These are phyloP conservation scores for Aspergillus cristatus DNA, from an alignment of 495 filamentous ascomycete species.

Conservation along the genomic window DNA sequence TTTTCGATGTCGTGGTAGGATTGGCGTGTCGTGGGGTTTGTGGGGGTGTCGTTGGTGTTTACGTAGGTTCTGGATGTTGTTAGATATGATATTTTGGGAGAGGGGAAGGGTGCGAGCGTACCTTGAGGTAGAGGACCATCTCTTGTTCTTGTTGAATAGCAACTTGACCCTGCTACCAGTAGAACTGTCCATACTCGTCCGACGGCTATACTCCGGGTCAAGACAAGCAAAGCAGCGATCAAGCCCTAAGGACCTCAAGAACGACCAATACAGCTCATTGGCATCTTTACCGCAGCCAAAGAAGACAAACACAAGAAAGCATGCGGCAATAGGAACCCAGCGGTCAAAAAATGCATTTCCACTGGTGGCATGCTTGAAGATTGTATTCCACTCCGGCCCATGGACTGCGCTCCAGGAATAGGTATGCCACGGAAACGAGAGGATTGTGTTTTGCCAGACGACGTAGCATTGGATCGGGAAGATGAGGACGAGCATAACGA, in stretches of 20 bases:
- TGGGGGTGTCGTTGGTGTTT: conserved; percentile 2
- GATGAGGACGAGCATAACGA: conserved; percentile 55
- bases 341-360: conserved; percentile 49
- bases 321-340: conserved; percentile 56
- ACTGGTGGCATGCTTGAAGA: conserved; percentile 35
- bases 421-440: conserved; percentile 25
- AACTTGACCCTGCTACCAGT: conserved; percentile 17
- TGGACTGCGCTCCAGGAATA: conserved; percentile 52
- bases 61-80: conserved; percentile 4
- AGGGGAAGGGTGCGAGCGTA: conserved; percentile 5
- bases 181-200: conserved; percentile 13
- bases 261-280: conserved; percentile 56
- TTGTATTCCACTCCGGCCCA: conserved; percentile 44
- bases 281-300: conserved; percentile 79
- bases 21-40: neutral
- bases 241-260: conserved; percentile 20
- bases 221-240: conserved; percentile 16
- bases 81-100: neutral
- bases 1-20: conserved; percentile 20
- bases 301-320: conserved; percentile 58
- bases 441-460: conserved; percentile 45
- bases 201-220: neutral
- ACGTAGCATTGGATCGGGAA: conserved; percentile 55
- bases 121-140: conserved; percentile 9
- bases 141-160: conserved; percentile 16